Percentiles rank a stretch among this genome's conserved stretches.
Evolutionary conservation across 1,284 basidiomycete species (phyloP).

Genomic region (Naganishia albida): DNA sequence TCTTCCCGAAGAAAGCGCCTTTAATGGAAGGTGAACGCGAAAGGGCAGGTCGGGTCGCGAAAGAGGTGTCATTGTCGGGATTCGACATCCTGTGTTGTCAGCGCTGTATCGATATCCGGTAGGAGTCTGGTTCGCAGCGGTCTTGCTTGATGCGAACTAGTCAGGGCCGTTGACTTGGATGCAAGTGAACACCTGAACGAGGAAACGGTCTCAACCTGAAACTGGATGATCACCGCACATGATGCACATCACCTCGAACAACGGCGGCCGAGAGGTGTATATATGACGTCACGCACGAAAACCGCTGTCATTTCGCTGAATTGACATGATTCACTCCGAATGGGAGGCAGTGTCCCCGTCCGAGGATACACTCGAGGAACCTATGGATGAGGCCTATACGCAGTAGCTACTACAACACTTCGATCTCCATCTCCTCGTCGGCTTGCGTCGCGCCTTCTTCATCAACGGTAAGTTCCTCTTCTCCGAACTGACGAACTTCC

Average conservation of each 20-base stretch:
- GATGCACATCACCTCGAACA: constrained; percentile 6
- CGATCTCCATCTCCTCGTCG: constrained; percentile 34
- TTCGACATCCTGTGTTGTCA: constrained; percentile 7
- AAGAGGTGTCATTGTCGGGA: constrained; percentile 6
- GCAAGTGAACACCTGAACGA: no score
- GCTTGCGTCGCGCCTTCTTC: constrained; percentile 44
- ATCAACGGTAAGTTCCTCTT: constrained; percentile 43
- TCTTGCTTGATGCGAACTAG: no score
- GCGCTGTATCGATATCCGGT: no score
- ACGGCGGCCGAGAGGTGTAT: background rate
- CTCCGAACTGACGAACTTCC: constrained; percentile 59
- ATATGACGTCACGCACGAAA: constrained; percentile 6
- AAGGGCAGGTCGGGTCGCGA: background rate
- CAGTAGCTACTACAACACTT: constrained; percentile 27
- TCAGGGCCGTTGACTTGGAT: no score
- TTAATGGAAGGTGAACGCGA: constrained; percentile 14
- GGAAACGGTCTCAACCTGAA: no score
- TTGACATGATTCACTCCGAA: background rate
- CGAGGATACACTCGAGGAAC: no score
- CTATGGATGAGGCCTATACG: no score
- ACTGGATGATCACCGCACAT: no score
- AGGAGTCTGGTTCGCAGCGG: no score
- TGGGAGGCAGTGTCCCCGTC: no score
- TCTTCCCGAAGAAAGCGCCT: constrained; percentile 6
- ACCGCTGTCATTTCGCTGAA: no score